Conservation (phyloP, 805 yeast species). For the Candida pini region DNA sequence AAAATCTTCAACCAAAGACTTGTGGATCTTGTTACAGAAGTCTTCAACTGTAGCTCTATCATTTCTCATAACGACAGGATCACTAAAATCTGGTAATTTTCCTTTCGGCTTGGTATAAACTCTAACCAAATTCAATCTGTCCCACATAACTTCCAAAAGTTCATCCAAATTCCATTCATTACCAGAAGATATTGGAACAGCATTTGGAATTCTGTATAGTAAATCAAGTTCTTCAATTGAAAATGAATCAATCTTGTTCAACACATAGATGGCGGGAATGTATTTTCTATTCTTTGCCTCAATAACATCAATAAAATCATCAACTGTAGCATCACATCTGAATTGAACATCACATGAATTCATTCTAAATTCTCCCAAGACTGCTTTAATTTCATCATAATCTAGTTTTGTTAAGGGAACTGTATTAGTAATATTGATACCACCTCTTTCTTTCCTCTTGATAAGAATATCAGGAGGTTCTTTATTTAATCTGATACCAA, state of each 20-base stretch:
- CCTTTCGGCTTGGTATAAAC: constrained; percentile 98
- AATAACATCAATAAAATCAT: constrained; percentile 89
- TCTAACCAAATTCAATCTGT: constrained; percentile 79
- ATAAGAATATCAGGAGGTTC: constrained; percentile 89
- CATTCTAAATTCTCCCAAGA: constrained; percentile 90
- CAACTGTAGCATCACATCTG: constrained; percentile 97
- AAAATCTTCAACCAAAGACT: constrained; percentile 88
- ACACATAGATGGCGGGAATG: constrained; percentile 91
- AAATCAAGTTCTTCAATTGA: constrained; percentile 90
- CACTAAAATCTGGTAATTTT: constrained; percentile 83
- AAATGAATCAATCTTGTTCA: constrained; percentile 94
- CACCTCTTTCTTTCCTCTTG: constrained; percentile 93
- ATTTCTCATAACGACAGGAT: constrained; percentile 87
- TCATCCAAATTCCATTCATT: constrained; percentile 97
- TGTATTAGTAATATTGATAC: constrained; percentile 88
- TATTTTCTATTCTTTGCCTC: constrained; percentile 89
- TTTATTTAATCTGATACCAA: constrained; percentile 91
- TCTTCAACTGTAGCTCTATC: constrained; percentile 86
- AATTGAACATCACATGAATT: constrained; percentile 95
- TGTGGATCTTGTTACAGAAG: constrained; percentile 95
- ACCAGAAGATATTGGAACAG: constrained; percentile 95
- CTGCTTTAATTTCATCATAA: constrained; percentile 91
- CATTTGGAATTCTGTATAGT: constrained; percentile 88
- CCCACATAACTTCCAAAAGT: constrained; percentile 94
- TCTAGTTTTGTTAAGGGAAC: constrained; percentile 89